Evolutionary conservation across 2,329 filamentous ascomycete species (phyloP).

Genomic region (Aspergillus aculeatinus): DNA sequence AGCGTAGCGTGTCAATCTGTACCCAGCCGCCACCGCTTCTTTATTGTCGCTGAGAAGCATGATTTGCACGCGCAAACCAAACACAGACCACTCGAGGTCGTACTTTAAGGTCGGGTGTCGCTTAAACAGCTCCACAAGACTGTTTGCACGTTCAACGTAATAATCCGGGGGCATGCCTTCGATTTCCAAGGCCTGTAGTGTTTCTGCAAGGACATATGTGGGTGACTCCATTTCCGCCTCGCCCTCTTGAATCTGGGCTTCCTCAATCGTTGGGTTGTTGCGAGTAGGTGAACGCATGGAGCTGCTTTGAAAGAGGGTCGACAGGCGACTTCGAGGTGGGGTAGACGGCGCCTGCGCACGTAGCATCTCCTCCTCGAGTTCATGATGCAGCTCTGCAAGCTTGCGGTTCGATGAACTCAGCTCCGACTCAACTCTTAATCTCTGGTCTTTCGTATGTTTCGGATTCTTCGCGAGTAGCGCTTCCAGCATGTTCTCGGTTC

Average conservation of each 20-base stretch:
- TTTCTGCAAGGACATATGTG: conserved; percentile 84
- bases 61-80: conserved; percentile 87
- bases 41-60: conserved; percentile 95
- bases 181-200: conserved; percentile 82
- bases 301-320: conserved; percentile 58
- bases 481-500: conserved; percentile 96
- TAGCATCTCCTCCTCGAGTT: conserved; percentile 61
- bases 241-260: conserved; percentile 52
- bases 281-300: conserved; percentile 53
- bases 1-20: conserved; percentile 88
- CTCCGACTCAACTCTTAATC: conserved; percentile 78
- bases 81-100: conserved; percentile 92
- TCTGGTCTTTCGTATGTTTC: conserved; percentile 89
- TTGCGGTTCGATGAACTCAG: conserved; percentile 81
- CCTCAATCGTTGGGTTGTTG: conserved; percentile 38
- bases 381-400: conserved; percentile 58
- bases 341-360: conserved; percentile 56
- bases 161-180: conserved; percentile 89
- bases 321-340: conserved; percentile 52
- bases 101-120: conserved; percentile 91
- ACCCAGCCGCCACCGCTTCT: conserved; percentile 92
- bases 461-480: conserved; percentile 91
- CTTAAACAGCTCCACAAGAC: conserved; percentile 93
- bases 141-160: conserved; percentile 90
- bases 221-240: conserved; percentile 76